A percentile compares a stretch with the other conserved stretches of the same genome.
Conservation (phyloP, 2,329 filamentous ascomycete genomes). For the Fusarium brevicatenulatum region DNA sequence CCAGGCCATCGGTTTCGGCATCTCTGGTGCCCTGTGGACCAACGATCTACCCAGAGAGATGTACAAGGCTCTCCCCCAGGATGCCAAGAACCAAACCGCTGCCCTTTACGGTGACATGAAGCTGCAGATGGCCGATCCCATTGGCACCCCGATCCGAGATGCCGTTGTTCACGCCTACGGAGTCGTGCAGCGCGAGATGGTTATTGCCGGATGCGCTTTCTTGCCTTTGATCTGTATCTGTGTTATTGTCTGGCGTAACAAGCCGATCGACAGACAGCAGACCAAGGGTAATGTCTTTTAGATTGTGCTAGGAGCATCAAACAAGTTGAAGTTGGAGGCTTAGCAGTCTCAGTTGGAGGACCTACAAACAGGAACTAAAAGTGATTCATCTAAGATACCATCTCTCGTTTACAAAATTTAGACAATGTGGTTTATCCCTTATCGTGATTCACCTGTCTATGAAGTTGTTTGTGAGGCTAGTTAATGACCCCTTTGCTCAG, state of each 20-base stretch:
- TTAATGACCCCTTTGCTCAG: not conserved
- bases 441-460: not conserved
- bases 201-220: constrained; percentile 51
- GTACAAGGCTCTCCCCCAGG: constrained; percentile 59
- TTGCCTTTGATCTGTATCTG: constrained; percentile 50
- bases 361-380: not conserved
- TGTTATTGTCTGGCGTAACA: constrained; percentile 60
- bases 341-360: not conserved
- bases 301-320: not conserved
- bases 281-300: constrained; percentile 64
- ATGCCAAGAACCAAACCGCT: constrained; percentile 50
- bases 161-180: constrained; percentile 69
- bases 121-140: constrained; percentile 61
- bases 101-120: constrained; percentile 65
- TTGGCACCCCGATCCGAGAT: constrained; percentile 56
- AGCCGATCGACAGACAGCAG: constrained; percentile 60
- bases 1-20: constrained; percentile 46
- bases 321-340: not conserved
- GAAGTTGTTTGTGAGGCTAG: not conserved
- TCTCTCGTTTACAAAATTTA: not conserved
- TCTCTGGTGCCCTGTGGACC: constrained; percentile 48
- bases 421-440: not conserved
- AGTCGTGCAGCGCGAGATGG: constrained; percentile 61
- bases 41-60: constrained; percentile 55
- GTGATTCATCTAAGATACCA: not conserved